Evolutionary conservation across 768 basidiomycete genomes (phyloP), one percentile per base, ranked within the genome.

Genomic region (Boletus reticulatus): DNA sequence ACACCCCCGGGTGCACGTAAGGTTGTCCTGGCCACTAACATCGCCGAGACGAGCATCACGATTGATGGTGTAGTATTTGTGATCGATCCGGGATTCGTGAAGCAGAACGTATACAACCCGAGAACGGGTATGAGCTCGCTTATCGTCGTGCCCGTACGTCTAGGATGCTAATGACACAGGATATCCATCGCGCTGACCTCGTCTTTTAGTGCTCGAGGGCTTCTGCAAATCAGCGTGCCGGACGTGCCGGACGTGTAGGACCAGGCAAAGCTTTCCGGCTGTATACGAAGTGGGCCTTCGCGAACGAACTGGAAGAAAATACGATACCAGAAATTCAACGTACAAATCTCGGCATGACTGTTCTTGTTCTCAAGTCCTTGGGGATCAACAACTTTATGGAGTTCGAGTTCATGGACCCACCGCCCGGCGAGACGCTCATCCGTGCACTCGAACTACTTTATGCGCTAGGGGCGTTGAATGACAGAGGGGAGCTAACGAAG

Each of bases 31-130:
- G 97, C 97, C 4, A 99, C 97, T 20, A 99, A 99, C 67, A 98
- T 99, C 60, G 97, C 97, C n/a, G 97, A 99, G 73, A 99, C 97
- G 5, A 95, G 93, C 7, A 99, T 99, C 69, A 99, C 97, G 9
- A 99, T 99, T 62, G 97, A 98, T 52, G 97, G 97, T 29, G 97
- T 99, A 7, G 96, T 98, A 3, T 99, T 97, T 70, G 97, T 99
- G 39, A 98, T 99, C 61, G 97, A 99, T 70, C 97, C 97, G 4
- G 97, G 97, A 13, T 98, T 98, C 66, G 96, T 98, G 63, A 99
- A 99, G 77, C 97, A 99, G 69, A 98, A 99, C 71, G 89, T 94
- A 39, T 99, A 97, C 70, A 99, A 99, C 72, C 97, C 97, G 3
- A 82, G 95, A 66, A 97, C 97, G 43, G 96, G 97, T 14, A 99